phyloP scores from a whole-genome alignment of 1,284 basidiomycete species.

The Boletus smithii region DNA sequence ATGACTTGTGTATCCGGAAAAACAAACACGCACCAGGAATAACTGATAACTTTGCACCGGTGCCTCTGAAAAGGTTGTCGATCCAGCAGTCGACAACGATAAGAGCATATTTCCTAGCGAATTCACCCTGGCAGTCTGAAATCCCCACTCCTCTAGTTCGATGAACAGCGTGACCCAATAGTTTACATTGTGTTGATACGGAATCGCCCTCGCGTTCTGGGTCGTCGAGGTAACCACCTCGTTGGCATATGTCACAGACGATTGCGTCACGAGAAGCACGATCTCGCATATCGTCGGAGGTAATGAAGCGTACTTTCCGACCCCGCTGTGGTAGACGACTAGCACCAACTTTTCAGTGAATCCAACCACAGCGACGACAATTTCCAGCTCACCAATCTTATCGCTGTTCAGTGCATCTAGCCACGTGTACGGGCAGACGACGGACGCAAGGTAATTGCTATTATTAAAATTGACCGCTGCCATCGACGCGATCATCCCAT shows the following conservation, averaged over 20 bases:
- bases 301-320: slow-evolving; percentile 2
- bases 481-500: slow-evolving; percentile 1
- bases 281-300: slow-evolving; percentile 10
- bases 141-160: neutral
- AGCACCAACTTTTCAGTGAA: neutral
- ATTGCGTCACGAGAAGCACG: neutral
- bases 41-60: neutral
- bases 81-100: neutral
- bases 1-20: too few species aligned
- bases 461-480: slow-evolving; percentile 6
- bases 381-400: neutral
- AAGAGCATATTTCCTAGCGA: slow-evolving; percentile 7
- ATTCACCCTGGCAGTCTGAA: slow-evolving; percentile 5
- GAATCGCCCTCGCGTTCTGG: neutral
- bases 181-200: slow-evolving; percentile 5
- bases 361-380: neutral
- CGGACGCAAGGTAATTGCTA: slow-evolving; percentile 4
- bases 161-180: slow-evolving; percentile 3
- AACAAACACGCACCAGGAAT: neutral
- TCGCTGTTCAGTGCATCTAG: neutral
- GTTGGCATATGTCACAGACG: slow-evolving; percentile 5
- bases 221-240: neutral
- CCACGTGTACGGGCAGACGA: slow-evolving; percentile 4
- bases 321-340: slow-evolving; percentile 7
- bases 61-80: neutral